phyloP scores from a whole-genome alignment of 179 eudicot species.

The Actinidia polygama region DNA sequence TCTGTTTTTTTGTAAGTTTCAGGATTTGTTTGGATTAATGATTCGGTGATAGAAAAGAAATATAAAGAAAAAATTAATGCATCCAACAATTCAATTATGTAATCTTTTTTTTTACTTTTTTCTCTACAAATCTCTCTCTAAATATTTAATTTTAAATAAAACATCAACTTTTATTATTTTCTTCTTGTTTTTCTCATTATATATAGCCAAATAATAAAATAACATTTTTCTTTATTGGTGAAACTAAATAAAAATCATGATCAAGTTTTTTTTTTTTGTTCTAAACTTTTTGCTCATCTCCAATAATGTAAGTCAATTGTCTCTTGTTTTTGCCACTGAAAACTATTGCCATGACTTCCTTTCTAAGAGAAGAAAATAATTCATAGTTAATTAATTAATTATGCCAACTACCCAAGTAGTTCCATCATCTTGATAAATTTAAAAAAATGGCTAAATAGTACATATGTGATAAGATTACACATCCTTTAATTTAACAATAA shows the following conservation, averaged over 20 bases:
- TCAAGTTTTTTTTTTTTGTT: neutral
- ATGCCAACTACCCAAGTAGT: neutral
- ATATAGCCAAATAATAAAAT: neutral
- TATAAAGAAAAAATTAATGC: too few species aligned
- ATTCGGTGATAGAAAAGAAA: too few species aligned
- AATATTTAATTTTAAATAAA: neutral
- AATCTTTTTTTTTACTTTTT: too few species aligned
- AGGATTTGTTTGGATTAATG: too few species aligned
- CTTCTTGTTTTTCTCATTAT: too few species aligned
- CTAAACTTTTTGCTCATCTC: neutral
- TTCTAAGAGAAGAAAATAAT: slow-evolving; percentile 17
- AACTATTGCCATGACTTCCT: slow-evolving; percentile 6
- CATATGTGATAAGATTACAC: slow-evolving; percentile 1
- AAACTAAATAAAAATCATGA: neutral
- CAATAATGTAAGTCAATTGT: too few species aligned
- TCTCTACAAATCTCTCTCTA: neutral
- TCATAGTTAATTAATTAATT: neutral
- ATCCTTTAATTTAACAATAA: neutral
- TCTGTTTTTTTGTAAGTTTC: too few species aligned
- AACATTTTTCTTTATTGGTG: neutral
- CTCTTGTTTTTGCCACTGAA: neutral
- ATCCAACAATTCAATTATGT: too few species aligned
- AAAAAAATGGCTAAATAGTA: neutral
- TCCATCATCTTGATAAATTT: neutral
- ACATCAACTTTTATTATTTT: neutral